Base-by-base conservation (phyloP, 2,329 filamentous ascomycete species). In the Botrytis hyacinthi region DNA sequence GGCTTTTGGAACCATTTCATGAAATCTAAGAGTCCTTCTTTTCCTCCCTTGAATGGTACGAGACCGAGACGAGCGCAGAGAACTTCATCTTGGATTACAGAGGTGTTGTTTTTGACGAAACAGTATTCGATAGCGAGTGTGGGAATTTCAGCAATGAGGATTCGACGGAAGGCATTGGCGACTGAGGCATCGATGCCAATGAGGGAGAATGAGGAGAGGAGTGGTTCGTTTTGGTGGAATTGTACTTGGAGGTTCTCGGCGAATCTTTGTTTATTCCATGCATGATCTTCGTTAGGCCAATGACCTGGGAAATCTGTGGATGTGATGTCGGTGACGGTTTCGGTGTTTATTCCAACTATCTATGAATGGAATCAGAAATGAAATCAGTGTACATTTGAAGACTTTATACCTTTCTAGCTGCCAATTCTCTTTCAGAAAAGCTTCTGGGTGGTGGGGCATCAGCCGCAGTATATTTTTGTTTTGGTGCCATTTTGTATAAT, bases 71-170 rank as follows among this genome's bases (percentile, higher is more conserved):
- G 89, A 82, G 96, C 93, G 26, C 95, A 92, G 70, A 99, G 90
- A 7, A 99, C 95, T 85, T 99, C 96, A 81, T 99, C 96, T 82
- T 98, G 95, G 80, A 99, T 96, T 51, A 99, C 94, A 8, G 94
- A 97, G 69, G 95, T 98, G 86, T 99, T 99, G 86, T 98, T 97
- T 82, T 93, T 89, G 76, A 98, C 91, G 84, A 92, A 99, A 81
- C 97, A 93, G 76, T 90, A 91, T 86, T 99, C 96, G 80, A 99
- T 95, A 78, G 97, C 96, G 63, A 99, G 88, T 3, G 94, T 96
- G 29, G 95, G 94, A 71, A 99, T 93, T 85, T 99, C 97, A 78
- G 95, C 89, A 82, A 99, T 92, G 80, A 98, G 88, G 79, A 98
- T 98, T 79, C 96, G 94, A 75, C 96, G 94, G 86, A 98, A 97